Evolutionary conservation across 1,284 basidiomycete genomes (phyloP).

Genomic region (Rhodotorula sp.): DNA sequence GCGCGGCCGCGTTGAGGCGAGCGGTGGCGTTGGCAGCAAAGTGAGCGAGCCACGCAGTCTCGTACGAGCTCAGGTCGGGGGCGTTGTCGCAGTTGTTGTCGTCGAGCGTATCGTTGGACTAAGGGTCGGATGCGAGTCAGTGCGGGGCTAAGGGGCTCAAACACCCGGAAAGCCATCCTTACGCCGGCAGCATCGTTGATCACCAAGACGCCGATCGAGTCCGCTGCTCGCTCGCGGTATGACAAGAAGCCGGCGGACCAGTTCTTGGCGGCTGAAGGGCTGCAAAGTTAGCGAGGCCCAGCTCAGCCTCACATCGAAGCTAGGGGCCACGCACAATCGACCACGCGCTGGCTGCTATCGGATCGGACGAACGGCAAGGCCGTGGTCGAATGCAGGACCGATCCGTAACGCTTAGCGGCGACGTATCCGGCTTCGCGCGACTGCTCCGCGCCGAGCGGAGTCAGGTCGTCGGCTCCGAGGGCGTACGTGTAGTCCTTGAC

Average conservation of each 20-base stretch:
- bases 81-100: constrained; percentile 54
- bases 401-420: constrained; percentile 36
- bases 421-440: constrained; percentile 45
- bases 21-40: constrained; percentile 61
- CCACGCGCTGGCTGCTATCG: constrained; percentile 62
- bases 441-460: constrained; percentile 69
- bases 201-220: constrained; percentile 12
- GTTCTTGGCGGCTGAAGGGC: constrained; percentile 3
- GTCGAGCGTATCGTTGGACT: constrained; percentile 56
- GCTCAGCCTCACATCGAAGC: no score
- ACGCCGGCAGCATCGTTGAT: constrained; percentile 43
- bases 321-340: constrained; percentile 49
- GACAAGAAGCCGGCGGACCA: constrained; percentile 42
- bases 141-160: neutral
- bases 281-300: no score
- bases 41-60: constrained; percentile 57
- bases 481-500: constrained; percentile 58
- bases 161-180: no score
- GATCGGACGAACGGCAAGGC: constrained; percentile 65
- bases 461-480: constrained; percentile 63
- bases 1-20: constrained; percentile 59
- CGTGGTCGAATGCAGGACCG: constrained; percentile 50
- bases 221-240: constrained; percentile 54
- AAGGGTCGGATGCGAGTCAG: neutral
- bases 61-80: constrained; percentile 13